Conservation (phyloP, 345 rosid species). For the Sonneratia caseolaris region DNA sequence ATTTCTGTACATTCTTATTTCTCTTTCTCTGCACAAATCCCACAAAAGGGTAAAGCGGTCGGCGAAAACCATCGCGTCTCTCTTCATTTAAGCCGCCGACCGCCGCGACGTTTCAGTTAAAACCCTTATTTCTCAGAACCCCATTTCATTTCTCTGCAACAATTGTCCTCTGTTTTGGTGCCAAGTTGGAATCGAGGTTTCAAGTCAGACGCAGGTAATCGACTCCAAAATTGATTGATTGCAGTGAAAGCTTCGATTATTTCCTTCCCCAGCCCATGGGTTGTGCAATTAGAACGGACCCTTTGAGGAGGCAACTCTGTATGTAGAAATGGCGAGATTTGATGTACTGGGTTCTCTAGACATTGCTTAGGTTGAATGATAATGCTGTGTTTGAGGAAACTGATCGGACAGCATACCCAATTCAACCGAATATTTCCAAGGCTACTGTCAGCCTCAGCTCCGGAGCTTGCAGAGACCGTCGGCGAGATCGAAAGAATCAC, state of each 20-base stretch:
- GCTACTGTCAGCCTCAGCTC: conserved; percentile 8
- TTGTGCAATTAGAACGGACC: background rate
- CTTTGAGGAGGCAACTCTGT: background rate
- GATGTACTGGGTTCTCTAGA: background rate
- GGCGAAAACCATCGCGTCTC: too few relatives aligned
- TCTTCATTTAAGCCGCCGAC: background rate
- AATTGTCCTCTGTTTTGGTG: background rate
- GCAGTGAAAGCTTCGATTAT: background rate
- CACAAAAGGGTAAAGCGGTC: too few relatives aligned
- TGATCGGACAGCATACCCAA: conserved; percentile 2
- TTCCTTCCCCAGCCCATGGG: background rate
- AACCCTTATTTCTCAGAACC: background rate
- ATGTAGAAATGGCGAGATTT: background rate
- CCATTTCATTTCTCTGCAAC: background rate
- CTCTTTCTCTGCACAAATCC: too few relatives aligned
- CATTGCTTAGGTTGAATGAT: background rate
- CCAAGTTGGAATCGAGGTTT: background rate
- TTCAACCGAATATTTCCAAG: background rate
- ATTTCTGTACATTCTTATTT: too few relatives aligned
- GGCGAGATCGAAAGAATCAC: conserved; percentile 37
- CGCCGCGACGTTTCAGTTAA: background rate
- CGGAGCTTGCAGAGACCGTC: background rate
- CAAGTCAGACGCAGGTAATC: background rate
- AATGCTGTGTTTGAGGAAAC: conserved; percentile 9
- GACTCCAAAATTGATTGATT: background rate